Evolutionary conservation across 805 yeast species (phyloP).

Genomic region (Ogataea nonfermentans): DNA sequence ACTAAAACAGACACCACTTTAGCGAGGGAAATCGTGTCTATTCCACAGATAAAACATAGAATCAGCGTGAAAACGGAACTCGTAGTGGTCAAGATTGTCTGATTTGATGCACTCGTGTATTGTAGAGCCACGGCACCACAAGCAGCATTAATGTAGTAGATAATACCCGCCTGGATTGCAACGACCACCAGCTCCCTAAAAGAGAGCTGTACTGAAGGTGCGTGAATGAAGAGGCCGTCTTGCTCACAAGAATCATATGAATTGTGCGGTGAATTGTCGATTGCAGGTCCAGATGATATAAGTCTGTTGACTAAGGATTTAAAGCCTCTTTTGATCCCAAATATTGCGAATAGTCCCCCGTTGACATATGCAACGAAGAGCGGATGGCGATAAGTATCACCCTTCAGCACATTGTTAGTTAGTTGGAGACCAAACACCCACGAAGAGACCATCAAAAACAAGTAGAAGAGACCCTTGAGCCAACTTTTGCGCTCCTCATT

Average conservation of each 20-base stretch:
- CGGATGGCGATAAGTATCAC: constrained; percentile 48
- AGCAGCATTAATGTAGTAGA: constrained; percentile 43
- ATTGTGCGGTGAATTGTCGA: neutral
- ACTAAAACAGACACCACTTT: constrained; percentile 43
- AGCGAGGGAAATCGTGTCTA: constrained; percentile 42
- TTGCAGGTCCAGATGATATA: constrained; percentile 4
- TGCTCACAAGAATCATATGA: constrained; percentile 5
- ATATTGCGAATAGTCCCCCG: constrained; percentile 47
- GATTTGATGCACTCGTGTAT: constrained; percentile 53
- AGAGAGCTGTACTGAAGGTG: constrained; percentile 26
- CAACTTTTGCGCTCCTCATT: constrained; percentile 42
- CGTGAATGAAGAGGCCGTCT: constrained; percentile 16
- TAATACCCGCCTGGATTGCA: constrained; percentile 39
- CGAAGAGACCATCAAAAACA: constrained; percentile 41
- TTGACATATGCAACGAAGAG: constrained; percentile 44
- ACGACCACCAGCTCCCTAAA: constrained; percentile 34
- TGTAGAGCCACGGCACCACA: constrained; percentile 42
- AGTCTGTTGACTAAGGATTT: constrained; percentile 1
- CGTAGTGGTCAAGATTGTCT: constrained; percentile 49
- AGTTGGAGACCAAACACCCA: constrained; percentile 52
- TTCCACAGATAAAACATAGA: constrained; percentile 39
- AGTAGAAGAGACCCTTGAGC: constrained; percentile 42
- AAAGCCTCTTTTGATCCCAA: constrained; percentile 40
- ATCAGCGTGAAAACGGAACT: constrained; percentile 50
- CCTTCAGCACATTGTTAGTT: constrained; percentile 48